These are phyloP conservation scores for Mycena latifolia DNA, from an alignment of 768 basidiomycete species.

Conservation along the genomic window DNA sequence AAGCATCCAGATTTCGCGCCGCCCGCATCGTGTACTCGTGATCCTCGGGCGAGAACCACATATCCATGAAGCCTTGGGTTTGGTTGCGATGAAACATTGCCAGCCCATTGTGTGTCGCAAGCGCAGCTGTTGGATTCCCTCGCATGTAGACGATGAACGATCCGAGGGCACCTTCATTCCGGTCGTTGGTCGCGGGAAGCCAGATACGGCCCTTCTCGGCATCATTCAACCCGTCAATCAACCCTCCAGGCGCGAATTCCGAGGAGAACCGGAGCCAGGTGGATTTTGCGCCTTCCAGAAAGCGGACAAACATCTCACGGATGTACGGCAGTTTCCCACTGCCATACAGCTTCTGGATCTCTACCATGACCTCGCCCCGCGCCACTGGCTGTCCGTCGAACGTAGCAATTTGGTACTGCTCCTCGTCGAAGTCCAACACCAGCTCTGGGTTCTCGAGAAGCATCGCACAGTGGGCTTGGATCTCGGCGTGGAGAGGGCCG, in stretches of 20 bases:
- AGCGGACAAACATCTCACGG: conserved; percentile 19
- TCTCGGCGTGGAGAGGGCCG: conserved; percentile 32
- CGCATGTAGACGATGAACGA: conserved; percentile 12
- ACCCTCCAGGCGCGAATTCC: conserved; percentile 31
- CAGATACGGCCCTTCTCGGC: conserved; percentile 12
- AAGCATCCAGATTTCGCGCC: conserved; percentile 8
- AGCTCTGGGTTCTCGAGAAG: conserved; percentile 33
- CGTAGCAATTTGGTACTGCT: conserved; percentile 5
- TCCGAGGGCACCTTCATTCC: conserved; percentile 33
- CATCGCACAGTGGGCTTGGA: conserved; percentile 22
- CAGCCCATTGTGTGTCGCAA: conserved; percentile 19
- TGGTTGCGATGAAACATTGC: conserved; percentile 14
- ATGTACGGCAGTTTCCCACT: conserved; percentile 24
- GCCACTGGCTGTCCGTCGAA: conserved; percentile 24
- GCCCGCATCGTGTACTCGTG: conserved; percentile 5
- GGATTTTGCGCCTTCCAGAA: conserved; percentile 30
- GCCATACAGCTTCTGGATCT: conserved; percentile 5
- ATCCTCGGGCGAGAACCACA: conserved; percentile 21
- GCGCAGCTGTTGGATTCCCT: conserved; percentile 2
- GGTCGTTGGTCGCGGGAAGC: conserved; percentile 32
- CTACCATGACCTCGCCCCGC: conserved; percentile 21
- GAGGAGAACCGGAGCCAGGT: conserved; percentile 33
- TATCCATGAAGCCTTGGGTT: conserved; percentile 23
- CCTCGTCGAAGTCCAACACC: conserved; percentile 27
- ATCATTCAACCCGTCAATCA: conserved; percentile 26